Base-by-base conservation (phyloP, 2,329 filamentous ascomycete genomes). In the Hymenoscyphus occultus region DNA sequence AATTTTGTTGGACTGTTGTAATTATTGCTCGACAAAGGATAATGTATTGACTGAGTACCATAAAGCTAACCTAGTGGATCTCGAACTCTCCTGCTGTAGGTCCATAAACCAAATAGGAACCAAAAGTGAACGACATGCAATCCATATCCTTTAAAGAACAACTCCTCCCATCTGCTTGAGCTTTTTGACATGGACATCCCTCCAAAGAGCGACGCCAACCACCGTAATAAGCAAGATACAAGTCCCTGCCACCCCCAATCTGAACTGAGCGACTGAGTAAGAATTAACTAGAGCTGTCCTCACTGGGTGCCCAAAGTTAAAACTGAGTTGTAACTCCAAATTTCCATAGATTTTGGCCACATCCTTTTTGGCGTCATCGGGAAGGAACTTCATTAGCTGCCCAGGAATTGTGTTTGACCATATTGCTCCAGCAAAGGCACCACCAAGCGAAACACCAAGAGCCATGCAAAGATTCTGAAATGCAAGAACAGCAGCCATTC, bases 401-500 rank as follows among this genome's bases (percentile, higher is more conserved):
- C 39, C 16, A 3, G 56, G 56, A 13, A 58, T 6, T 35, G 56
- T 58, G 13, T 58, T 58, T 19, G 56, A 58, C 0, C 87, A 83
- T 59, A 91, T 82, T 12, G 87, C 83, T 1, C 80, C 80, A 1
- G 87, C 87, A 12, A 89, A 78, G 1, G 86, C 84, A 22, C 81
- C 82, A 51, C 87, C 88, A 65, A 90, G 81, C 19, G 32, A 35
- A 10, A n/a, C 13, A 58, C 56, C 56, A 14, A 66, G 83, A 83
- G 68, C 84, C 81, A 42, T 86, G 84, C 5, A 19, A 39, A 90
- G 81, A 22, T 84, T 80, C 63, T 87, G 82, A 60, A 91, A 80
- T 9, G 87, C 86, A 10, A 88, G 81, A 59, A 86, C 82, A 16
- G 83, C 81, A 22, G 86, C 85, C 4, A 90, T 80, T 71, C 88